Percentiles rank a stretch among this genome's conserved stretches.
Evolutionary conservation across 2,329 filamentous ascomycete genomes (phyloP).

Genomic region (Elsinoe arachidis): DNA sequence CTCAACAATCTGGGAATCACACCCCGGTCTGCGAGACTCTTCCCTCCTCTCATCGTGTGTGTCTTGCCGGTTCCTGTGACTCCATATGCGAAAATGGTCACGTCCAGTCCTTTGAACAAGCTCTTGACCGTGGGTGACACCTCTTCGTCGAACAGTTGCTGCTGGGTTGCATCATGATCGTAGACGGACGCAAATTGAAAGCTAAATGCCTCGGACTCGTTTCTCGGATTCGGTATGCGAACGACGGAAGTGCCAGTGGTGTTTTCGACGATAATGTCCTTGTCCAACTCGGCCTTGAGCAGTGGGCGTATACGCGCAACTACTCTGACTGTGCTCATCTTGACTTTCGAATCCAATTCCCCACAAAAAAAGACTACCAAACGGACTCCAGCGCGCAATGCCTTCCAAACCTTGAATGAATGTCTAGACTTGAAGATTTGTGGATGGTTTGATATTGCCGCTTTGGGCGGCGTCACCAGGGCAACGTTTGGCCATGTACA

Average conservation of each 20-base stretch:
- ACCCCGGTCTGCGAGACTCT: constrained; percentile 75
- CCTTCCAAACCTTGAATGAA: background rate
- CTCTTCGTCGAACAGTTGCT: constrained; percentile 81
- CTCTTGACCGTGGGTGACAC: constrained; percentile 85
- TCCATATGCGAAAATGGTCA: constrained; percentile 87
- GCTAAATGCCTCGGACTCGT: constrained; percentile 79
- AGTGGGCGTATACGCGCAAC: constrained; percentile 86
- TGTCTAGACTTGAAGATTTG: background rate
- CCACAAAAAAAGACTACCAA: background rate
- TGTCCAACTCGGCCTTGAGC: constrained; percentile 74
- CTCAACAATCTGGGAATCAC: constrained; percentile 81
- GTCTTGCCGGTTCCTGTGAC: constrained; percentile 92
- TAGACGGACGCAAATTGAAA: constrained; percentile 96
- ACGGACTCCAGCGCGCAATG: background rate
- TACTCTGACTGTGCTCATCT: constrained; percentile 60
- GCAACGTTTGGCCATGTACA: background rate
- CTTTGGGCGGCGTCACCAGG: background rate
- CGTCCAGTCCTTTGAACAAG: constrained; percentile 79
- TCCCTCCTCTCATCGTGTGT: constrained; percentile 88
- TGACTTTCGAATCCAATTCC: background rate
- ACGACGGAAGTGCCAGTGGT: constrained; percentile 58
- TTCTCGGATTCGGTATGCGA: constrained; percentile 89
- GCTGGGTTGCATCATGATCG: constrained; percentile 68
- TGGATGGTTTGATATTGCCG: constrained; percentile 4
- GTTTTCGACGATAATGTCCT: constrained; percentile 73